phyloP scores from a whole-genome alignment of 768 basidiomycete species.

The Amanita muscaria region DNA sequence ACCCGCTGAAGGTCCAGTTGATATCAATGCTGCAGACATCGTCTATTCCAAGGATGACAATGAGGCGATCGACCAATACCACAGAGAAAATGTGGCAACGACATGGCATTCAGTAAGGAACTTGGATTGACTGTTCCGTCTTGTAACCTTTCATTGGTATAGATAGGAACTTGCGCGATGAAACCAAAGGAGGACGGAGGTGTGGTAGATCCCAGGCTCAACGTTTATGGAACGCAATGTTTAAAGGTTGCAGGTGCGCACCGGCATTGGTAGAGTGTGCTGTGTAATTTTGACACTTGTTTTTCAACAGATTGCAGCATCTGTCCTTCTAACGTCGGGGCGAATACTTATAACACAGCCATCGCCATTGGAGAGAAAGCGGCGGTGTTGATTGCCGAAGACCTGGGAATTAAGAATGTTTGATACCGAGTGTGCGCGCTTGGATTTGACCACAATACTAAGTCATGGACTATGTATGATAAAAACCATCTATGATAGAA shows the following conservation, averaged over 20 bases:
- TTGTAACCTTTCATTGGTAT: neutral
- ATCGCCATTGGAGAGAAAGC: constrained; percentile 54
- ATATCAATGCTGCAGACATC: constrained; percentile 27
- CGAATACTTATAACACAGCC: constrained; percentile 35
- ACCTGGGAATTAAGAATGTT: constrained; percentile 25
- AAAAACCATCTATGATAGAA: too few relatives aligned
- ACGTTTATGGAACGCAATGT: constrained; percentile 50
- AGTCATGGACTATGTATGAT: too few relatives aligned
- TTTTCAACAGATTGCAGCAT: constrained; percentile 28
- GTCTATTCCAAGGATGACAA: constrained; percentile 34
- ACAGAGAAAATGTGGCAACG: constrained; percentile 27
- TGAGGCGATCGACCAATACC: constrained; percentile 32
- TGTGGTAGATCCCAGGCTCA: constrained; percentile 53
- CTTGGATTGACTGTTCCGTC: neutral
- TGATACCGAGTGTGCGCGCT: neutral
- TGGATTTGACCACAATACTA: too few relatives aligned
- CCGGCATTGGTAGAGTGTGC: neutral
- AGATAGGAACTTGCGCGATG: constrained; percentile 66
- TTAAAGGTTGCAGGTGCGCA: constrained; percentile 49
- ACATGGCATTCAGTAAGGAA: constrained; percentile 39
- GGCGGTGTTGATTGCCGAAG: constrained; percentile 48
- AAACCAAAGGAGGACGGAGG: constrained; percentile 48
- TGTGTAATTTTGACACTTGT: neutral
- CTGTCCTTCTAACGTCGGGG: constrained; percentile 29
- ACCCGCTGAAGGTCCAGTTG: constrained; percentile 21